phyloP scores from a whole-genome alignment of 108 stramenopile species.

The Fragilaria radians region DNA sequence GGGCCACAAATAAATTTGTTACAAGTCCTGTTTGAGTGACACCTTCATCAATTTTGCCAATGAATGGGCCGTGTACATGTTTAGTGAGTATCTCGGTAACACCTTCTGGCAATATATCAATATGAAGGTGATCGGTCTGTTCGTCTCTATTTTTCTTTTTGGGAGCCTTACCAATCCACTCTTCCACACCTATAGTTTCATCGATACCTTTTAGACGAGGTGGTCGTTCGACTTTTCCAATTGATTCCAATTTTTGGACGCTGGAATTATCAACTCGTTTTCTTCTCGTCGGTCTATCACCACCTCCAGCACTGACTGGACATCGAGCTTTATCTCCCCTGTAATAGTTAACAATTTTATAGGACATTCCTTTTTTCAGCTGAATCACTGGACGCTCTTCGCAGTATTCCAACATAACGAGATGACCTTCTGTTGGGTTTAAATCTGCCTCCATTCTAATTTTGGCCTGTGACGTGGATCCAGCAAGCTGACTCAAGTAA shows the following conservation, averaged over 20 bases:
- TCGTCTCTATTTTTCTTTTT: slow-evolving; percentile 51
- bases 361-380: slow-evolving; percentile 78
- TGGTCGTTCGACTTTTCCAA: slow-evolving; percentile 36
- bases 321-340: slow-evolving; percentile 78
- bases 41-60: slow-evolving; percentile 82
- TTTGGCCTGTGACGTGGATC: slow-evolving; percentile 63
- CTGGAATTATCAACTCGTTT: slow-evolving; percentile 50
- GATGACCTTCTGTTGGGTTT: slow-evolving; percentile 59
- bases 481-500: slow-evolving; percentile 51
- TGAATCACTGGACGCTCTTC: slow-evolving; percentile 81
- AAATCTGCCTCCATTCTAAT: slow-evolving; percentile 78
- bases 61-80: slow-evolving; percentile 81
- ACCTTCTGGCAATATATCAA: slow-evolving; percentile 76
- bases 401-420: slow-evolving; percentile 73
- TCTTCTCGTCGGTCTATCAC: slow-evolving; percentile 69
- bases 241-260: slow-evolving; percentile 13
- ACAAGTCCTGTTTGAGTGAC: slow-evolving; percentile 70
- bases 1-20: slow-evolving; percentile 81
- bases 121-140: slow-evolving; percentile 39
- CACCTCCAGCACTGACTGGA: slow-evolving; percentile 83
- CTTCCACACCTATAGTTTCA: slow-evolving; percentile 43
- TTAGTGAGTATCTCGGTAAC: slow-evolving; percentile 81
- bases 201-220: slow-evolving; percentile 62
- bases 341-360: slow-evolving; percentile 84
- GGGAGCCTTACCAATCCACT: slow-evolving; percentile 71